Conservation (phyloP, 176 grass and related monocot genomes). For the Ampelocalamus luodianensis region DNA sequence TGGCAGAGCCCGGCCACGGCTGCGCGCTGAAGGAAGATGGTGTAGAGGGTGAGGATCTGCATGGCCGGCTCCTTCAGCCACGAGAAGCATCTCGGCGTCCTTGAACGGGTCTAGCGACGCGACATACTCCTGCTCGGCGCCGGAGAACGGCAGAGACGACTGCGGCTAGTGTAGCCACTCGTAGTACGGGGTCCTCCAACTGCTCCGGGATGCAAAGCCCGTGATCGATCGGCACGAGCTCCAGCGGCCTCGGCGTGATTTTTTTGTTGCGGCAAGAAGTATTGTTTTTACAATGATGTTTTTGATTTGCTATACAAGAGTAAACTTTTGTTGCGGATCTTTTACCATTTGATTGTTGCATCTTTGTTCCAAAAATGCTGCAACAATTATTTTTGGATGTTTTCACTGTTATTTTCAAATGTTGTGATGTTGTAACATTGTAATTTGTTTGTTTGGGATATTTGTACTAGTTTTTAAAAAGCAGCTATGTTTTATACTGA, state of each 20-base stretch:
- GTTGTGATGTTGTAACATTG: too few relatives aligned
- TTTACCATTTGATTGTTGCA: too few relatives aligned
- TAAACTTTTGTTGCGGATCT: too few relatives aligned
- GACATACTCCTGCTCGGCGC: slow-evolving; percentile 58
- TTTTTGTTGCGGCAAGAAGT: too few relatives aligned
- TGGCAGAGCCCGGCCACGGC: slow-evolving; percentile 66
- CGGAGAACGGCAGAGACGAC: slow-evolving; percentile 61
- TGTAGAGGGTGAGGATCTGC: slow-evolving; percentile 74
- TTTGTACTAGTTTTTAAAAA: too few relatives aligned
- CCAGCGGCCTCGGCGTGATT: slow-evolving; percentile 25
- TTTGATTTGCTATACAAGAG: too few relatives aligned
- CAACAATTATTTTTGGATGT: too few relatives aligned
- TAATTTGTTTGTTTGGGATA: too few relatives aligned
- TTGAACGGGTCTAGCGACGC: slow-evolving; percentile 65
- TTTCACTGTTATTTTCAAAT: too few relatives aligned
- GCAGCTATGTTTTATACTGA: too few relatives aligned
- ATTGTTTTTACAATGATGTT: too few relatives aligned
- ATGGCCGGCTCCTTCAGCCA: slow-evolving; percentile 54
- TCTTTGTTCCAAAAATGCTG: too few relatives aligned
- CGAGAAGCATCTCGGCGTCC: slow-evolving; percentile 77
- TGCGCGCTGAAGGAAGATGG: slow-evolving; percentile 68
- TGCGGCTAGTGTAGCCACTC: slow-evolving; percentile 98
- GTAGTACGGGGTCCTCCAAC: slow-evolving; percentile 82
- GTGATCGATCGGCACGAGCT: slow-evolving; percentile 93
- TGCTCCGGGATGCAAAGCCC: slow-evolving; percentile 85